Evolutionary conservation across 1,284 basidiomycete species (phyloP), one percentile per base, ranked within the genome.

Genomic region (Phylloboletellus chloephorus): DNA sequence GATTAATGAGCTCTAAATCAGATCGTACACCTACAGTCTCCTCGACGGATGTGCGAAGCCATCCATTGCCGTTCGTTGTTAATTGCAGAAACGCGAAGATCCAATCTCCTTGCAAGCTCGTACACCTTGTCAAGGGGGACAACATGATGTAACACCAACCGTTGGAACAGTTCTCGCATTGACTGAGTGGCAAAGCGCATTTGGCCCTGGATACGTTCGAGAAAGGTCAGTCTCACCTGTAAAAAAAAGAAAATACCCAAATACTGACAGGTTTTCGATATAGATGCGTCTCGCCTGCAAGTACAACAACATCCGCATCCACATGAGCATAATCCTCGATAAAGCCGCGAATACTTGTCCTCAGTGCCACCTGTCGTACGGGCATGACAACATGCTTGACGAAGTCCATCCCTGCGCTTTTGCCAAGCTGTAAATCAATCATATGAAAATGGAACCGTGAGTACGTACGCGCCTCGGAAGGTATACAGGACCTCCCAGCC

Each of bases 41-140:
- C 69, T 24, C 69, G 56, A 20, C 69, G 60, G 52, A 71, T 57
- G 33, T 72, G 68, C 3, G 64, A 54, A 4, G 61, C 62, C 51
- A 67, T 52, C 69, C 69, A 72, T 41, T 60, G 58, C 13, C 64
- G 47, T 2, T 64, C 65, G 1, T 49, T 46, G 20, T 62, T 62
- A 12, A 53, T 49, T 15, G 58, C 54, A 20, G 43, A 48, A 47
- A 71, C 61, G 25, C 61, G 59, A 12, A 52, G 23, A 11, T 58
- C 62, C 20, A 69, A 39, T 24, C 49, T 56, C 28, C 50, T 52
- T 2, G 65, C 66, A 13, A 70, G 53, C 1, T 50, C 43, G 9
- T 57, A 51, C 3, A 69, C 51, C 16, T 47, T 49, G 19, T 54
- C 49, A 12, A 56, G 52, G 10, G 67, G 61, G n/a, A 57, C 47